These are phyloP conservation scores for Yarrowia divulgata DNA, from an alignment of 805 yeast species.

Conservation along the genomic window DNA sequence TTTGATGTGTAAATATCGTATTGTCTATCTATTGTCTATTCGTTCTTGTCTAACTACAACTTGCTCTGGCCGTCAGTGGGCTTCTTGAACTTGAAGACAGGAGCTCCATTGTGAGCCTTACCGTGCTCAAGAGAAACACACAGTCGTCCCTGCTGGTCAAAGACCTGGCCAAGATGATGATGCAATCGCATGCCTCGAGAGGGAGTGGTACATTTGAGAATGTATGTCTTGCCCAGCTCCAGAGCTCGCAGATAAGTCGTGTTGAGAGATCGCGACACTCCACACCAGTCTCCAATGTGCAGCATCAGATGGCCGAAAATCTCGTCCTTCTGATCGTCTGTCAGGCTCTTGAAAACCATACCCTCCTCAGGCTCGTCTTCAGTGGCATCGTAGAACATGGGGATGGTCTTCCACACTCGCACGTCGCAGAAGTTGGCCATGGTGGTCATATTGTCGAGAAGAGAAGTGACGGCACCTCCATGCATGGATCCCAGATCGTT, in stretches of 20 bases:
- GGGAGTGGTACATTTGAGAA: conserved; percentile 21
- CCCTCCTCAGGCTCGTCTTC: conserved; percentile 37
- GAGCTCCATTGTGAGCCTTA: conserved; percentile 34
- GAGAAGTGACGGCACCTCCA: conserved; percentile 35
- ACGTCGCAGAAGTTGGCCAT: conserved; percentile 34
- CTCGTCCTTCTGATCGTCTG: conserved; percentile 36
- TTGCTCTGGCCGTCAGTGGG: conserved; percentile 16
- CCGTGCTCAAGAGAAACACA: conserved; percentile 37
- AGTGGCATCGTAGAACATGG: conserved; percentile 35
- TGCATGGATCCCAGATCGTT: conserved; percentile 39
- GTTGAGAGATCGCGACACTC: conserved; percentile 37
- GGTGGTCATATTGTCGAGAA: conserved; percentile 39
- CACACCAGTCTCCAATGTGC: conserved; percentile 37
- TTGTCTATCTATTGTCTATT: conserved; percentile 5
- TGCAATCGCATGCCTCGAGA: conserved; percentile 39
- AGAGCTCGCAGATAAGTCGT: conserved; percentile 35
- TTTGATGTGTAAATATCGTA: neutral
- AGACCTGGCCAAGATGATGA: conserved; percentile 31
- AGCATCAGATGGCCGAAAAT: conserved; percentile 32
- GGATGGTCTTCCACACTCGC: conserved; percentile 39
- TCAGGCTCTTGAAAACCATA: conserved; percentile 16
- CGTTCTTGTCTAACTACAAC: neutral
- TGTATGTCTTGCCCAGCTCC: conserved; percentile 25
- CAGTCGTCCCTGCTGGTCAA: conserved; percentile 29
- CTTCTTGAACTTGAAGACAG: conserved; percentile 35